Conservation (phyloP, 2,329 filamentous ascomycete species). For the Aureobasidium vineae region DNA sequence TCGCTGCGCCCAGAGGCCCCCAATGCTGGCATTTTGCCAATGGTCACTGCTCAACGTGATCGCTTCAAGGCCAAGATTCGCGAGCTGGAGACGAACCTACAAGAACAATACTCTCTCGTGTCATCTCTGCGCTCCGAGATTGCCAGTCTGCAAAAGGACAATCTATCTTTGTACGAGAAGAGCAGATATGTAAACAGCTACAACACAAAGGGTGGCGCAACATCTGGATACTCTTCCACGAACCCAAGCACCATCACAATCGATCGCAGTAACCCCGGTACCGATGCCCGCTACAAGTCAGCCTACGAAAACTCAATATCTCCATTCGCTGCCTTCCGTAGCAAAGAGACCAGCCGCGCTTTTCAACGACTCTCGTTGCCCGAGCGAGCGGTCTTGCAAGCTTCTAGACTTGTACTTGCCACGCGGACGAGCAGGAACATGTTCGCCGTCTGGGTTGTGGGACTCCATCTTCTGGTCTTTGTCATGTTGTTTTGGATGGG, state of each 20-base stretch:
- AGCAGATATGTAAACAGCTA: slow-evolving; percentile 95
- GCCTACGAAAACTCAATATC: slow-evolving; percentile 95
- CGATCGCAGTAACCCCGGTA: slow-evolving; percentile 61
- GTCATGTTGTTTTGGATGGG: slow-evolving; percentile 79
- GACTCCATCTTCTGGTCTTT: slow-evolving; percentile 84
- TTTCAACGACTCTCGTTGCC: slow-evolving; percentile 92
- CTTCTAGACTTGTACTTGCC: slow-evolving; percentile 86
- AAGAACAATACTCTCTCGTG: slow-evolving; percentile 76
- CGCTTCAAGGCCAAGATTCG: slow-evolving; percentile 96
- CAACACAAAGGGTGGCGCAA: slow-evolving; percentile 63
- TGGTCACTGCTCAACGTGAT: slow-evolving; percentile 97
- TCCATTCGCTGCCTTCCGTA: slow-evolving; percentile 91
- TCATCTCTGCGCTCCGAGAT: slow-evolving; percentile 88
- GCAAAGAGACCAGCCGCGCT: slow-evolving; percentile 85
- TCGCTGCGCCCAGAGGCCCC: slow-evolving; percentile 61
- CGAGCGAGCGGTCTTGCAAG: slow-evolving; percentile 83
- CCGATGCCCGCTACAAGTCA: slow-evolving; percentile 80
- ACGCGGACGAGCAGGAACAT: slow-evolving; percentile 88
- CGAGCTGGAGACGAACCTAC: slow-evolving; percentile 86
- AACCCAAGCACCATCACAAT: slow-evolving; percentile 71
- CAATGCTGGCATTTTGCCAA: slow-evolving; percentile 84
- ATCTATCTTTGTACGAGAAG: slow-evolving; percentile 95
- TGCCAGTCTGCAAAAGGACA: slow-evolving; percentile 90
- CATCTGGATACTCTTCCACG: slow-evolving; percentile 63
- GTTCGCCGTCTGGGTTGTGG: slow-evolving; percentile 89